phyloP scores from a whole-genome alignment of 225 moss, liverwort and hornwort genomes.

The Anthoceros angustus region DNA sequence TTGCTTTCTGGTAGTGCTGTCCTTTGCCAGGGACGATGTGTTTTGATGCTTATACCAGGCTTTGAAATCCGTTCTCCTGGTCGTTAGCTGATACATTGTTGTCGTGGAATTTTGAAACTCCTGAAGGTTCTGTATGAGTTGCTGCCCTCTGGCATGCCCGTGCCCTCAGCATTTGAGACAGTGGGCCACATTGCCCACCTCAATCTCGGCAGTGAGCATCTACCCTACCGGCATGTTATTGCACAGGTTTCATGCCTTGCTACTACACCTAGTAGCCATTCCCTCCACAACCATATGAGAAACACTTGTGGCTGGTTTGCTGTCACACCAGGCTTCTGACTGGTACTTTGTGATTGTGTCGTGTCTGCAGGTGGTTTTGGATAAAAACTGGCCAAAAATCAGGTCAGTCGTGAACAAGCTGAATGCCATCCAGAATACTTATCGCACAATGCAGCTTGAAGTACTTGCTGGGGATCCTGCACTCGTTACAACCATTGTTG shows the following conservation, averaged over 20 bases:
- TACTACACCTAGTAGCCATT: not conserved
- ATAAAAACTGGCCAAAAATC: not conserved
- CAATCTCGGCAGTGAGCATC: not conserved
- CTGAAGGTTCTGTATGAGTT: not conserved
- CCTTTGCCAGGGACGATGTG: not conserved
- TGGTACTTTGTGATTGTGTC: not conserved
- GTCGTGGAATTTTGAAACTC: not conserved
- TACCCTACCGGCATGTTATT: not conserved
- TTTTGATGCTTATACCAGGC: not conserved
- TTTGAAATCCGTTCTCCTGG: not conserved
- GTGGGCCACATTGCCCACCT: constrained; percentile 1
- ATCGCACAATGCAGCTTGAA: constrained; percentile 2
- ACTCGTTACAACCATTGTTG: not conserved
- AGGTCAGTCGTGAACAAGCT: constrained; percentile 1
- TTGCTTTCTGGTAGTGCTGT: too few relatives aligned
- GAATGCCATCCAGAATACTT: not conserved
- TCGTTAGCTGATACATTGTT: not conserved
- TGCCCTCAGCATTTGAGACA: constrained; percentile 3
- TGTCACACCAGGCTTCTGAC: not conserved
- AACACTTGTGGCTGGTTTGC: not conserved
- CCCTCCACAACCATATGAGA: not conserved
- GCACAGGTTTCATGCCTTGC: not conserved
- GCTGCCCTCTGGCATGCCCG: not conserved
- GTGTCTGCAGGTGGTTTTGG: not conserved
- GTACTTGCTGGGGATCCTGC: not conserved